Evolutionary conservation across 2,329 filamentous ascomycete species (phyloP), one percentile per base, ranked within the genome.

Genomic region (Fusarium virguliforme): DNA sequence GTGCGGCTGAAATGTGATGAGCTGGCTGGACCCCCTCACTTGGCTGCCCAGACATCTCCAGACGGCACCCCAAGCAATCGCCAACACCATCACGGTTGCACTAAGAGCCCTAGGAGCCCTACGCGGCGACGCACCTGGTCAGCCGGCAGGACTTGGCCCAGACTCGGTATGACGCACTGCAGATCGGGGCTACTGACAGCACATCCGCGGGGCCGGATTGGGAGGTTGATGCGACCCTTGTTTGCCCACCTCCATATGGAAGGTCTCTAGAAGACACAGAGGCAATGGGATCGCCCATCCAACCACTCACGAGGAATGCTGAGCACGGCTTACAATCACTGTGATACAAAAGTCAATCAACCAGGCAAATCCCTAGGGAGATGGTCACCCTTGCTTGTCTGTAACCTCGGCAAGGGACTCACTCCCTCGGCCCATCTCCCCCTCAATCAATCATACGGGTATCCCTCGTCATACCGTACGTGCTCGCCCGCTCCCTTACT

Each of bases 131-230:
- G 70, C 70, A 59, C 54, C 26, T 64, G 58, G 70, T 72, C 66
- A 72, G 70, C 58, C 61, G 60, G 55, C 62, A 72, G 63, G 66
- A 50, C 70, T 72, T 72, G 69, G 69, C 65, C 53, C 40, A 50
- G 48, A 57, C 54, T 62, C 60, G 66, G 68, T 66, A 73, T 73
- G 70, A 73, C 70, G 70, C 62, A 64, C 13, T 28, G 70, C 67
- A 67, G 58, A 58, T 65, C 67, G 38, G 41, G 60, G 30, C 26
- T 55, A 46, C 59, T 70, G 37, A 40, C 37, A 48, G 34, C 63
- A 53, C 61, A 60, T 67, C 64, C 67, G 67, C 67, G 30, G 57
- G 48, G 15, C 58, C 58, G 34, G 60, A 70, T 55, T 32, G 26
- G 62, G 34, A 54, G 55, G 38, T 38, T 48, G 41, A 72, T 71